phyloP scores from a whole-genome alignment of 441 rosid genomes.

The Geranium incanum region DNA sequence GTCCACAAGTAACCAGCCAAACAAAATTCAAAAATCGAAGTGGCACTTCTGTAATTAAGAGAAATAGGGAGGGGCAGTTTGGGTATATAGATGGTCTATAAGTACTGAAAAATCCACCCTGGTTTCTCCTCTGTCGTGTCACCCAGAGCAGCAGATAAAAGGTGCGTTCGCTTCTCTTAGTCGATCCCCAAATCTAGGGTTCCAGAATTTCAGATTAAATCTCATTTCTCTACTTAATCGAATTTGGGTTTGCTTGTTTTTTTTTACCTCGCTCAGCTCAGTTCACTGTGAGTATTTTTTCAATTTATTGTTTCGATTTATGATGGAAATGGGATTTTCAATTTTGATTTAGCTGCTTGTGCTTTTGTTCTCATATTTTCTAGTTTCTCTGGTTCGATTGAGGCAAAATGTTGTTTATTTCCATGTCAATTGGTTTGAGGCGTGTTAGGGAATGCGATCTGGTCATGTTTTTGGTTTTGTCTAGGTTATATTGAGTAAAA shows the following conservation, averaged over 20 bases:
- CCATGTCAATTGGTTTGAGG: not conserved
- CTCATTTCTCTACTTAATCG: not conserved
- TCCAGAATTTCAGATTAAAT: slow-evolving; percentile 10
- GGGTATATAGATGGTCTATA: not conserved
- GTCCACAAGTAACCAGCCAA: not conserved
- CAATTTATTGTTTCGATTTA: not conserved
- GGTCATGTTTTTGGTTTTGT: not conserved
- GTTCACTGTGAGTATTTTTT: not conserved
- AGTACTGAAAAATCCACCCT: not conserved
- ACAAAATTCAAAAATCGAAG: not conserved
- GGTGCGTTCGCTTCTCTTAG: slow-evolving; percentile 23
- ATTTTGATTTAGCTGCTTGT: not conserved
- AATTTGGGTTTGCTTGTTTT: not conserved
- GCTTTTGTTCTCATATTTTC: not conserved
- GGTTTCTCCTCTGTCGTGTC: slow-evolving; percentile 22
- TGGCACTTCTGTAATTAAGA: not conserved
- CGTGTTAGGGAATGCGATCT: not conserved
- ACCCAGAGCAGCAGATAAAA: slow-evolving; percentile 21
- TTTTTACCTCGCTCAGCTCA: not conserved
- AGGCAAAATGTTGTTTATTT: not conserved
- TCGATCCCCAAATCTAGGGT: slow-evolving; percentile 46
- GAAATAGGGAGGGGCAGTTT: not conserved
- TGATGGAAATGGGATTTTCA: not conserved
- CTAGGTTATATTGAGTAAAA: not conserved
- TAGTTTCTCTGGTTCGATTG: not conserved